Conservation (phyloP, 2,329 filamentous ascomycete species). For the Didymellaceae sp. region DNA sequence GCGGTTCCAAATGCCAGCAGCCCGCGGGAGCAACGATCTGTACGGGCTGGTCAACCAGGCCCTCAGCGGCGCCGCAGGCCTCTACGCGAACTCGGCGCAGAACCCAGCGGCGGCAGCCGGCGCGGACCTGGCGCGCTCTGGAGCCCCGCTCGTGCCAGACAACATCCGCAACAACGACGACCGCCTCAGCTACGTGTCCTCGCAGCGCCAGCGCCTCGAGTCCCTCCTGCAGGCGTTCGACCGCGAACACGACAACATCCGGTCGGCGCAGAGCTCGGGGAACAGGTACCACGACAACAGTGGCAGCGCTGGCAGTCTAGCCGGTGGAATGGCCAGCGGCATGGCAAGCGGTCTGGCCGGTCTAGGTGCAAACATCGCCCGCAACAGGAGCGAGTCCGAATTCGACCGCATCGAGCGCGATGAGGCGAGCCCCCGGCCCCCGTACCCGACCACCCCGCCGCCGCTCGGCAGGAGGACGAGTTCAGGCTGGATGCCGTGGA, state of each 20-base stretch:
- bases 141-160: constrained; percentile 73
- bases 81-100: constrained; percentile 53
- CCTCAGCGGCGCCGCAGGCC: constrained; percentile 66
- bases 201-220: constrained; percentile 78
- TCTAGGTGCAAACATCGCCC: no score
- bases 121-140: no score
- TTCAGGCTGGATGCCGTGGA: constrained; percentile 60
- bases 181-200: constrained; percentile 74
- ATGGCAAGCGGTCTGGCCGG: no score
- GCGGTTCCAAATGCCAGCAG: constrained; percentile 81
- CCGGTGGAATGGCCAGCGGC: no score
- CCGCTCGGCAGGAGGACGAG: constrained; percentile 39
- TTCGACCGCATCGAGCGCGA: constrained; percentile 84
- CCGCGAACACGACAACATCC: constrained; percentile 72
- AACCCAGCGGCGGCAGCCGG: constrained; percentile 64
- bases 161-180: constrained; percentile 70
- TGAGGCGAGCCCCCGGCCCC: constrained; percentile 60
- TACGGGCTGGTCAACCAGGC: constrained; percentile 79
- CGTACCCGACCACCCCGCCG: constrained; percentile 45
- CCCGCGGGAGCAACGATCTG: constrained; percentile 72
- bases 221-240: constrained; percentile 80
- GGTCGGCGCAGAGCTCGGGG: constrained; percentile 49
- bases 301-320: constrained; percentile 6
- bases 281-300: constrained; percentile 53
- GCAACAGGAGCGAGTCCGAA: constrained; percentile 84